Percentiles rank a stretch among this genome's conserved stretches.
phyloP scores from a whole-genome alignment of 208 protist species.

The Vickermania ingenoplastis region DNA sequence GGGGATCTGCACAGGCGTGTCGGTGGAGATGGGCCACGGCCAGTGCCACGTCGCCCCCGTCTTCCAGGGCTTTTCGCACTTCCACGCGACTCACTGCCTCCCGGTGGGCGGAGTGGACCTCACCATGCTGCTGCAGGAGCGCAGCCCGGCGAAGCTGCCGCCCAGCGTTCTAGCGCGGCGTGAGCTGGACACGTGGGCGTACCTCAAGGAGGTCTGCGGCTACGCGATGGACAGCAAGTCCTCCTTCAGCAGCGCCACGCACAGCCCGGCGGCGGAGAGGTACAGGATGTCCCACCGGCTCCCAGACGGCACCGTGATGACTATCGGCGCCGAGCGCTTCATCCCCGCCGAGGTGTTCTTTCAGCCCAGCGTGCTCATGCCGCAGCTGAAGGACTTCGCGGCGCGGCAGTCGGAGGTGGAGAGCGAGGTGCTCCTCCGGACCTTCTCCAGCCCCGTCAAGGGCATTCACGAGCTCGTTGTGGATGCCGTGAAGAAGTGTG shows the following conservation, averaged over 20 bases:
- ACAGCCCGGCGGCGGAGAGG: not conserved
- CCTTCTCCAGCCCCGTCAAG: conserved; percentile 19
- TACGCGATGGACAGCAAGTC: conserved; percentile 22
- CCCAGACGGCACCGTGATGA: conserved; percentile 72
- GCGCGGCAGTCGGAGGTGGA: conserved; percentile 23
- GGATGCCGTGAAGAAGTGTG: conserved; percentile 66
- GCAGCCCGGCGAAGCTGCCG: conserved; percentile 20
- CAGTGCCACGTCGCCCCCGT: conserved; percentile 97
- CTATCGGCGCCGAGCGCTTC: conserved; percentile 51
- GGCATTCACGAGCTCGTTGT: conserved; percentile 65
- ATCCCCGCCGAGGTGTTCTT: conserved; percentile 62
- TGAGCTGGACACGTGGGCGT: conserved; percentile 51
- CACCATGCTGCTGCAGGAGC: conserved; percentile 31
- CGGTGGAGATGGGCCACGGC: conserved; percentile 95
- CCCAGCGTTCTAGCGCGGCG: conserved; percentile 26
- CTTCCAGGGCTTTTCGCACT: conserved; percentile 94
- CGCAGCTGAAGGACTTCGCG: conserved; percentile 16
- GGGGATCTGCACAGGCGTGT: conserved; percentile 75
- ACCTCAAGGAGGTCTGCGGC: conserved; percentile 84
- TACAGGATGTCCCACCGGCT: conserved; percentile 37
- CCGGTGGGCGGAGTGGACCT: conserved; percentile 71
- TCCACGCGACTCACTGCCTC: conserved; percentile 84
- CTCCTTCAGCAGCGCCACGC: conserved; percentile 1
- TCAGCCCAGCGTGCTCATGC: conserved; percentile 43
- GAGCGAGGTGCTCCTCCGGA: conserved; percentile 63